A percentile compares a stretch with the other conserved stretches of the same genome.
phyloP scores from a whole-genome alignment of 192 early-diverging fungal species.

The Pilobolus umbonatus region DNA sequence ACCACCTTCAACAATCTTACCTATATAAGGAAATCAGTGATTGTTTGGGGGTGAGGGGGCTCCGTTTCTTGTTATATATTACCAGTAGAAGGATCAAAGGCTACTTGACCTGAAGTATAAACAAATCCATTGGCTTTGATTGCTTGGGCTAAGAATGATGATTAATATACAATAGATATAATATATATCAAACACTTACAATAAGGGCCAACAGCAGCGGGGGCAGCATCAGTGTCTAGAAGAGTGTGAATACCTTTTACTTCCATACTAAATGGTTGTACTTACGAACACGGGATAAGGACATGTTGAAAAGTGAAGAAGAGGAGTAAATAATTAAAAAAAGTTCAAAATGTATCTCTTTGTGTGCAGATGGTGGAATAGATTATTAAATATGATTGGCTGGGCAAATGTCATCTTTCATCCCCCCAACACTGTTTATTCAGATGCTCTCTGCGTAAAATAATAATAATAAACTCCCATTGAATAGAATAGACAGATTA shows the following conservation, averaged over 20 bases:
- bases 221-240: constrained; percentile 55
- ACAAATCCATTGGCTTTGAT: constrained; percentile 80
- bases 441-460: too few relatives aligned
- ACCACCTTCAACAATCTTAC: constrained; percentile 27
- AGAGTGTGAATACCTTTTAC: not conserved
- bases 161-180: not conserved
- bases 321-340: not conserved
- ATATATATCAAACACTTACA: constrained; percentile 36
- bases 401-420: too few relatives aligned
- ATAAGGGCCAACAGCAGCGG: constrained; percentile 74
- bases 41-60: not conserved
- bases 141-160: constrained; percentile 50
- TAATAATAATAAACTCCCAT: too few relatives aligned
- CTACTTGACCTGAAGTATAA: constrained; percentile 76
- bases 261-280: constrained; percentile 8
- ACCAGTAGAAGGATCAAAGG: constrained; percentile 71
- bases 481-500: too few relatives aligned
- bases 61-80: constrained; percentile 27
- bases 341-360: too few relatives aligned
- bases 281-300: constrained; percentile 10
- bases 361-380: too few relatives aligned
- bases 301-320: constrained; percentile 2
- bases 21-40: not conserved
- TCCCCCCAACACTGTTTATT: too few relatives aligned
- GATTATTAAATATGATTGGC: too few relatives aligned